These are phyloP conservation scores for Tephrocybe rancida DNA, from an alignment of 768 basidiomycete species.

Conservation along the genomic window DNA sequence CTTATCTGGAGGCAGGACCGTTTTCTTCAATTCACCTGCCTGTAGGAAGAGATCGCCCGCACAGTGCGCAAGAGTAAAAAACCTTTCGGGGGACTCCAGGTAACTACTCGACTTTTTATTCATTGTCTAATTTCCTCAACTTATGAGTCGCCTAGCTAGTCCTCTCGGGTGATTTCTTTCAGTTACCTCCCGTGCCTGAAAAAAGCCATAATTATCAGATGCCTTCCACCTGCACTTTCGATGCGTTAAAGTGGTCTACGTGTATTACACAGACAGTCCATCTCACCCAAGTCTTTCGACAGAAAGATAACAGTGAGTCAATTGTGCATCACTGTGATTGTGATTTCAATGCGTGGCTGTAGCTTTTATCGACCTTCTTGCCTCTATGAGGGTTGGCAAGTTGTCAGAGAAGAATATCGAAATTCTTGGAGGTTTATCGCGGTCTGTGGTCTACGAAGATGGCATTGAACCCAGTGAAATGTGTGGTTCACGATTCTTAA, in stretches of 20 bases:
- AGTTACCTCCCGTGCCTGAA: conserved; percentile 73
- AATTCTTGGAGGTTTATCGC: conserved; percentile 54
- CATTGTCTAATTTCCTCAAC: background rate
- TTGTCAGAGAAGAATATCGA: conserved; percentile 55
- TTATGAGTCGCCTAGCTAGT: conserved; percentile 49
- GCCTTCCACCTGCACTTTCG: conserved; percentile 63
- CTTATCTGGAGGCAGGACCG: conserved; percentile 22
- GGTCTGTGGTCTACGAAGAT: conserved; percentile 64
- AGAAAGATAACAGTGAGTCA: conserved; percentile 56
- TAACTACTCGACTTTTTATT: conserved; percentile 12
- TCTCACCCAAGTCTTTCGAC: conserved; percentile 72
- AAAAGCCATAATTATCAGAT: conserved; percentile 37
- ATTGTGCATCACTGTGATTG: background rate
- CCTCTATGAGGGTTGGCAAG: conserved; percentile 81
- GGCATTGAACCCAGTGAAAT: conserved; percentile 82
- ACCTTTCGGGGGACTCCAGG: conserved; percentile 76
- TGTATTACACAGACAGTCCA: conserved; percentile 49
- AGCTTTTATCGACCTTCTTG: conserved; percentile 86
- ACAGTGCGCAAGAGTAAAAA: conserved; percentile 37
- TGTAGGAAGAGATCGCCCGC: conserved; percentile 40
- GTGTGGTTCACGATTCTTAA: conserved; percentile 37
- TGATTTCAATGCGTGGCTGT: background rate
- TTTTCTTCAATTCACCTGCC: conserved; percentile 30
- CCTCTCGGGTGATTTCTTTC: conserved; percentile 80
- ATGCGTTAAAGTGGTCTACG: conserved; percentile 59